A percentile compares a stretch with the other conserved stretches of the same genome.
Evolutionary conservation across 2,329 filamentous ascomycete species (phyloP).

Genomic region (Domatiomyces catenatus): DNA sequence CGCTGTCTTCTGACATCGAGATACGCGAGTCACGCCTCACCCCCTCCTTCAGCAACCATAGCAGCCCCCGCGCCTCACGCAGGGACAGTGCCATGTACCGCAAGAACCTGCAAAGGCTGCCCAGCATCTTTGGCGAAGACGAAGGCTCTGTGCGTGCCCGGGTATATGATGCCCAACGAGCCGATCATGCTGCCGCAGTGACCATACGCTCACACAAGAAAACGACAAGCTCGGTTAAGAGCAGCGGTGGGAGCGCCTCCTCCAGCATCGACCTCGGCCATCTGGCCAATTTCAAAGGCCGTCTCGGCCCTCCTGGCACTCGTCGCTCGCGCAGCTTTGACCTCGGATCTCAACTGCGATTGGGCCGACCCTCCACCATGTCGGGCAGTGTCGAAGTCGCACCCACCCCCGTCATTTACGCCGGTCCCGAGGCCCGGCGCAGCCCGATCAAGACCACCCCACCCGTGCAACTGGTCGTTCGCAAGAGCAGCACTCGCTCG

Average conservation of each 20-base stretch:
- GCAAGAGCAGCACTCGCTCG: slow-evolving; percentile 30
- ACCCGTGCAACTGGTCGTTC: slow-evolving; percentile 21
- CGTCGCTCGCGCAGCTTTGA: slow-evolving; percentile 33
- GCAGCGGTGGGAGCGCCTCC: slow-evolving; percentile 60
- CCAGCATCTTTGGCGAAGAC: slow-evolving; percentile 40
- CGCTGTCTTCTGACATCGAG: slow-evolving; percentile 42
- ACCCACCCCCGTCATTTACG: slow-evolving; percentile 70
- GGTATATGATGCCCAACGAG: slow-evolving; percentile 22
- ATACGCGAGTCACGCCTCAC: slow-evolving; percentile 19
- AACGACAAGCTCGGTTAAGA: slow-evolving; percentile 34
- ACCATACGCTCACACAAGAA: slow-evolving; percentile 28
- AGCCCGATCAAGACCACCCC: slow-evolving; percentile 21
- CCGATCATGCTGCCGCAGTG: slow-evolving; percentile 15
- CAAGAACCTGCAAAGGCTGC: slow-evolving; percentile 39
- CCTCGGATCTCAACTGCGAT: slow-evolving; percentile 24
- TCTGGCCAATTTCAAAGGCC: slow-evolving; percentile 11
- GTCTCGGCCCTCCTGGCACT: slow-evolving; percentile 16
- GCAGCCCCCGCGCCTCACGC: slow-evolving; percentile 2
- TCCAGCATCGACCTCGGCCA: slow-evolving; percentile 61
- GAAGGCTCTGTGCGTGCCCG: slow-evolving; percentile 25
- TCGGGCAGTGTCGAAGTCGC: slow-evolving; percentile 48
- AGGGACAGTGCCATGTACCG: slow-evolving; percentile 19
- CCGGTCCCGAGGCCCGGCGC: slow-evolving; percentile 50
- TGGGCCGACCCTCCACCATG: slow-evolving; percentile 2
- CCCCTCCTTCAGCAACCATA: slow-evolving; percentile 6